Percentiles rank a stretch among this genome's conserved stretches.
These are phyloP conservation scores for Pythium sp. DNA, from an alignment of 352 stramenopile genomes.

Conservation along the genomic window DNA sequence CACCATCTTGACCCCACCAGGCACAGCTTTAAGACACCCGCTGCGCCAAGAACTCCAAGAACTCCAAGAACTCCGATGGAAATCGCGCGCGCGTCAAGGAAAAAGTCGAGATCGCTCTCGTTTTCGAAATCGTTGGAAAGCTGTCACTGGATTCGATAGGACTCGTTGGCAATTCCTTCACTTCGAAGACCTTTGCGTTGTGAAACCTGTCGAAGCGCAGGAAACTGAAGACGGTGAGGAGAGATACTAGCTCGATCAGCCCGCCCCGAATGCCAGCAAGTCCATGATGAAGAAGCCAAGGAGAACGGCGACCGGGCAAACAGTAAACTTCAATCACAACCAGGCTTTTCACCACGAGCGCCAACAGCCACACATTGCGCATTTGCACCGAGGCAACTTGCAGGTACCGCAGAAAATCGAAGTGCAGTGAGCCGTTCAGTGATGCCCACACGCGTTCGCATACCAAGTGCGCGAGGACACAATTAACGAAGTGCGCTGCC, in stretches of 20 bases:
- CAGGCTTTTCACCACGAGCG: constrained; percentile 5
- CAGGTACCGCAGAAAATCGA: constrained; percentile 21
- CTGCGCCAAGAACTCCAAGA: not conserved
- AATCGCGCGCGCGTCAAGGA: no score
- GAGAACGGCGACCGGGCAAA: not conserved
- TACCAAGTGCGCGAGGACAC: constrained; percentile 13
- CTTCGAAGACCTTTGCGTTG: not conserved
- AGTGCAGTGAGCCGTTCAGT: constrained; percentile 14
- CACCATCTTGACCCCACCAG: not conserved
- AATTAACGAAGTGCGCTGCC: constrained; percentile 17
- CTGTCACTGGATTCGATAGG: not conserved
- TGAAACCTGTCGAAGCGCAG: constrained; percentile 1
- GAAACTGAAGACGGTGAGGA: constrained; percentile 8
- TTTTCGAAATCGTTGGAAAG: no score
- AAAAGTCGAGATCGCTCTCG: no score
- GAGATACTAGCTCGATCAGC: not conserved
- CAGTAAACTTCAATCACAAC: not conserved
- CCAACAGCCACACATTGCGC: constrained; percentile 21
- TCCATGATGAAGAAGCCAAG: not conserved
- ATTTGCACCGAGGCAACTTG: constrained; percentile 17
- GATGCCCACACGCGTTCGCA: constrained; percentile 19
- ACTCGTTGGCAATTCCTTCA: not conserved
- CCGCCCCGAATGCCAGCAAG: constrained; percentile 2
- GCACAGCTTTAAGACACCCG: not conserved
- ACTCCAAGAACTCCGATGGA: no score